phyloP scores from a whole-genome alignment of 371 early-diverging fungal genomes.

The Saksenaea oblongispora region DNA sequence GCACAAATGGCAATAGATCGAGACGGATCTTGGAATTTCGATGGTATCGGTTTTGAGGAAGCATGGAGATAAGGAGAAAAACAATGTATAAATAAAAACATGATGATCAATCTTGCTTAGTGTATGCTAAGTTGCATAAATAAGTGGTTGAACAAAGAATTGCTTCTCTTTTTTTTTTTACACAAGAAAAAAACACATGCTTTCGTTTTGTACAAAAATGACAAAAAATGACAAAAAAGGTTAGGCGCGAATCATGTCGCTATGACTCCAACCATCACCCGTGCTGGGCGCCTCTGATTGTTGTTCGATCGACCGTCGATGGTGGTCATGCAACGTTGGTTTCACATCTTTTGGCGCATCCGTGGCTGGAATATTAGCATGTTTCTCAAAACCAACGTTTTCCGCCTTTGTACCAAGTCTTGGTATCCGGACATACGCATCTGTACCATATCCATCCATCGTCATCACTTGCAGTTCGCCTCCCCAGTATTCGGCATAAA shows the following conservation, averaged over 20 bases:
- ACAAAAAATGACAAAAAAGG: neutral
- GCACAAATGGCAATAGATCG: constrained; percentile 43
- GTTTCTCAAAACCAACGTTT: constrained; percentile 44
- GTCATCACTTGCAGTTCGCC: constrained; percentile 71
- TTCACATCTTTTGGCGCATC: neutral
- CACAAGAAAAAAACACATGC: neutral
- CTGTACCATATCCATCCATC: constrained; percentile 87
- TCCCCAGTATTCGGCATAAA: constrained; percentile 89
- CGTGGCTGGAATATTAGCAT: neutral
- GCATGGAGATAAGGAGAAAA: constrained; percentile 23
- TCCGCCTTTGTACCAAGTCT: constrained; percentile 69
- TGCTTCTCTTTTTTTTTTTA: neutral
- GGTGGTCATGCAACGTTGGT: neutral
- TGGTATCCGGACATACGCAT: constrained; percentile 81
- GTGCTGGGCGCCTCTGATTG: neutral
- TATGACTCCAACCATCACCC: constrained; percentile 20
- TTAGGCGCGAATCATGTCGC: constrained; percentile 13
- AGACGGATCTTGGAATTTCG: constrained; percentile 41
- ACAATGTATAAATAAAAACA: neutral
- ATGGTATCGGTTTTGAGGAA: constrained; percentile 43
- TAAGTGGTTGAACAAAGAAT: no score
- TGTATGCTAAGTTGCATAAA: no score
- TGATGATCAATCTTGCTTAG: no score
- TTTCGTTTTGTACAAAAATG: neutral
- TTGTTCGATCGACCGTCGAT: constrained; percentile 7